Conservation (phyloP, 768 basidiomycete genomes). For the Boletus sp. region DNA sequence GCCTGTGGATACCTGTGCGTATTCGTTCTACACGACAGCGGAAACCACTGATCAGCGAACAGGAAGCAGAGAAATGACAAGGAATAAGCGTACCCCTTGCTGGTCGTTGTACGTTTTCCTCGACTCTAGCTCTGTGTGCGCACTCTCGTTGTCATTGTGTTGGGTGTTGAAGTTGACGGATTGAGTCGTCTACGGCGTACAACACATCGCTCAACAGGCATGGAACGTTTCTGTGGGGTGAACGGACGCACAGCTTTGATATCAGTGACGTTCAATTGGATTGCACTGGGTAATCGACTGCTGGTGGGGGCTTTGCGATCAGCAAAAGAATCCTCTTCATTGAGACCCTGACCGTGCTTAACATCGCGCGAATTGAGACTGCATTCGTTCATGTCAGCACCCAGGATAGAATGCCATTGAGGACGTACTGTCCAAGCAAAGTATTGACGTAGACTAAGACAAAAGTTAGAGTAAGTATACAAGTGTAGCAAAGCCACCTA, state of each 20-base stretch:
- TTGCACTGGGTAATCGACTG: not conserved
- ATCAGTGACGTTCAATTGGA: conserved; percentile 14
- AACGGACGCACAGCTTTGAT: conserved; percentile 17
- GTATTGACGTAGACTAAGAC: conserved; percentile 30
- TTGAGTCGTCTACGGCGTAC: conserved; percentile 12
- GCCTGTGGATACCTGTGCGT: conserved; percentile 13
- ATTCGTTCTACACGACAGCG: conserved; percentile 7
- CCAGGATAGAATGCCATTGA: no score
- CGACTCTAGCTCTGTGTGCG: conserved; percentile 10
- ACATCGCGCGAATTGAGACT: conserved; percentile 29
- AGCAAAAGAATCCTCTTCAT: conserved; percentile 23
- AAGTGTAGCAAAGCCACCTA: not conserved
- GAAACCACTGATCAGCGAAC: conserved; percentile 1
- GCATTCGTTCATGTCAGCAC: not conserved
- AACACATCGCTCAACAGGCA: not conserved
- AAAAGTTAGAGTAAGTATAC: not conserved
- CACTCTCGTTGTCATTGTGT: conserved; percentile 1
- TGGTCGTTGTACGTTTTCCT: conserved; percentile 17
- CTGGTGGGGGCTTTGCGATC: conserved; percentile 1
- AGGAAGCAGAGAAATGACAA: no score
- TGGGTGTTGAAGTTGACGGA: conserved; percentile 14
- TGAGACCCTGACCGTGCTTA: conserved; percentile 18
- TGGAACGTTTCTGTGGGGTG: not conserved
- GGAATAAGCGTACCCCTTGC: conserved; percentile 2
- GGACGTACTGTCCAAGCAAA: conserved; percentile 25